Evolutionary conservation across 2,329 filamentous ascomycete genomes (phyloP), one percentile per base, ranked within the genome.

Genomic region (Fusarium caatingaense): DNA sequence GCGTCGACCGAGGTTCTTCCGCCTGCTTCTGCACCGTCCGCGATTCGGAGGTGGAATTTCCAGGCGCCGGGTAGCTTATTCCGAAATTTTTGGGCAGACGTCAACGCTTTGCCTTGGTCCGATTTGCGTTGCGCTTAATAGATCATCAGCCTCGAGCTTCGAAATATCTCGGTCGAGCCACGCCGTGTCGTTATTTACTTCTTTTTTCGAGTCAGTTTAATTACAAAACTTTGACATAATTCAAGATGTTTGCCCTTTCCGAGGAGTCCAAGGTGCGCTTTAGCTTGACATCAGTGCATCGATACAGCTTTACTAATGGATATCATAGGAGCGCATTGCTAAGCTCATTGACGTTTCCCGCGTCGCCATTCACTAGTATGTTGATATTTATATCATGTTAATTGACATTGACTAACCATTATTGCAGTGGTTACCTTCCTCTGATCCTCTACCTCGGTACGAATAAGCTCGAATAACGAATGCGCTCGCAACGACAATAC

Each of bases 391-490:
- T 4, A 12, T 41, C 15, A 18, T 13, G 3, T 21, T 23, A 5
- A 15, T n/a, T 20, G 53, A 21, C 27, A n/a, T 11, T 53, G 65
- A 69, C 81, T 86, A 72, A 87, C 77, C 51, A 56, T 30, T 55
- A 46, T 56, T 59, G 55, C 76, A 97, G 93, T 86, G 96, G 96
- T 81, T 99, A 98, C 83, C 89, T 99, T 63, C 96, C 96, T 76
- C 83, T 99, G 82, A 97, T 99, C 80, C 88, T 99, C 81, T 99
- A 98, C 83, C 91, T 99, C 76, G 96, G 93, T 96, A 90, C 77
- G 80, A 60, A 54, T 30, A 41, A 56, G 59, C 83, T 64, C 63
- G 34, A 69, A 49, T 69, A 64, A 56, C 44, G 53, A 61, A 45
- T 56, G 11, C 56, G 47, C 40, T 56, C 49, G 28, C 60, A 46